Conservation (phyloP, 176 grass and related monocot species). For the Bromus sterilis region DNA sequence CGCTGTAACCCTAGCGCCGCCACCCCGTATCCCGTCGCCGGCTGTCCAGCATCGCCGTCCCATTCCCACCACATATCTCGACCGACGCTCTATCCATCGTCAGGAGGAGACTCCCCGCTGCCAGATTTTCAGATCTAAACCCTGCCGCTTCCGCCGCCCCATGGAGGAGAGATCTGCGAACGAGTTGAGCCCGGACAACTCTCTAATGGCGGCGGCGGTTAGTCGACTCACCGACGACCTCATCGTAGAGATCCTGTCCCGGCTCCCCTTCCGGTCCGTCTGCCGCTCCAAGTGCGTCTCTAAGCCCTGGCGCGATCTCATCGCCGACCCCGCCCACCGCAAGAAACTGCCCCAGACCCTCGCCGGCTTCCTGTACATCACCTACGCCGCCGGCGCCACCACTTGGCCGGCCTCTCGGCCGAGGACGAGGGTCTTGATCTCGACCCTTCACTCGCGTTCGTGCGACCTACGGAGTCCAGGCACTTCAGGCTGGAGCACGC, state of each 20-base stretch:
- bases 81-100: too few relatives aligned
- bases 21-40: too few relatives aligned
- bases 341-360: background rate
- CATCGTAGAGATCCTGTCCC: background rate
- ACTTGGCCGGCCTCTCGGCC: background rate
- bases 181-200: background rate
- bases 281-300: background rate
- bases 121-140: too few relatives aligned
- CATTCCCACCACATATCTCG: too few relatives aligned
- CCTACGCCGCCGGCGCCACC: background rate
- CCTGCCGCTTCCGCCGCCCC: too few relatives aligned
- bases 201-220: background rate
- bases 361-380: background rate
- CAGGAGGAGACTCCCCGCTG: too few relatives aligned
- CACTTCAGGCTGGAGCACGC: fast-evolving
- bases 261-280: background rate
- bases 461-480: background rate
- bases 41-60: too few relatives aligned
- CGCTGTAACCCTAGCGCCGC: too few relatives aligned
- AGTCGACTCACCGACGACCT: background rate
- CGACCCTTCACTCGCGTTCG: background rate
- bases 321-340: background rate
- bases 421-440: background rate
- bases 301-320: background rate
- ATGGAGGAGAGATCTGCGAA: background rate